Conservation (phyloP, 768 basidiomycete genomes). For the Russula griseocarnosa region DNA sequence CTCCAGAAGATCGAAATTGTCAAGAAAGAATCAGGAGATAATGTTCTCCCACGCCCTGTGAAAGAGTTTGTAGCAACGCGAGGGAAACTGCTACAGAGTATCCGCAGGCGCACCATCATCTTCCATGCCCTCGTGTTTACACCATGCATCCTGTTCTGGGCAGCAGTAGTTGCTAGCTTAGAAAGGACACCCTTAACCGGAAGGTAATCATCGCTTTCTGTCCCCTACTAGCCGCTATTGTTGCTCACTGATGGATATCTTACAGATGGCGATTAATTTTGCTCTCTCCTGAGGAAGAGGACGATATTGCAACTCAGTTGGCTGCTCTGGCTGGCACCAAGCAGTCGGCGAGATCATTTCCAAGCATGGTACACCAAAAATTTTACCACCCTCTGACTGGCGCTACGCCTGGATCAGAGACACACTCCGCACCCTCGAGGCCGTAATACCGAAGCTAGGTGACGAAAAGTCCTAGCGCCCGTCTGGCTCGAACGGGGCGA, state of each 20-base stretch:
- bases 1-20: constrained; percentile 50
- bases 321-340: constrained; percentile 79
- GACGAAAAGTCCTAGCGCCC: constrained; percentile 52
- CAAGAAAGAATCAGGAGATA: constrained; percentile 32
- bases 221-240: background rate
- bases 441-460: constrained; percentile 63
- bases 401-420: constrained; percentile 81
- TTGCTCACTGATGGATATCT: background rate
- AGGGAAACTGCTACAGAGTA: constrained; percentile 43
- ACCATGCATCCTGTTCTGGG: constrained; percentile 60
- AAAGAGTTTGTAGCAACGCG: constrained; percentile 50
- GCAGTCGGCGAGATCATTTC: constrained; percentile 78
- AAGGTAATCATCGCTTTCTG: constrained; percentile 45
- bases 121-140: constrained; percentile 56
- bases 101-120: constrained; percentile 48
- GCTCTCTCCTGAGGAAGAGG: constrained; percentile 90
- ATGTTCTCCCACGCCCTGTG: constrained; percentile 38
- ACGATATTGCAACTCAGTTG: constrained; percentile 77
- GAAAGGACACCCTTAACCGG: constrained; percentile 85
- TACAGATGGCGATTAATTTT: constrained; percentile 81
- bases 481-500: constrained; percentile 53
- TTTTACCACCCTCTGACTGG: constrained; percentile 82
- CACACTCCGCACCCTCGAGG: constrained; percentile 74
- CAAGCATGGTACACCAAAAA: constrained; percentile 50
- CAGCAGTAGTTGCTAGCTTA: constrained; percentile 65